Conservation (phyloP, 169 alveolate species). For the Eimeria acervulina region DNA sequence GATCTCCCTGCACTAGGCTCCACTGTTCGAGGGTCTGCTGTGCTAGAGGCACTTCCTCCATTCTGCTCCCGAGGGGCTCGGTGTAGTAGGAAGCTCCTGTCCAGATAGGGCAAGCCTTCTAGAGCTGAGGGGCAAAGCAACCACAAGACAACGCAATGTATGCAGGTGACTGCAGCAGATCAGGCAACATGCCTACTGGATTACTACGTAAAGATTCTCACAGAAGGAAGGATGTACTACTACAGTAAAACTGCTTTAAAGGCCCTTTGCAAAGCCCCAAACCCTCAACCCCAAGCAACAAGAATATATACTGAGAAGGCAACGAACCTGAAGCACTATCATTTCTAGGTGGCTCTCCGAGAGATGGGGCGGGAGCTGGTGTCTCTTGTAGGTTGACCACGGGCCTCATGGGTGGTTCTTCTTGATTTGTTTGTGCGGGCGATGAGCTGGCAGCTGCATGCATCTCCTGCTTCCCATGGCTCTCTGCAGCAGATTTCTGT, state of each 20-base stretch:
- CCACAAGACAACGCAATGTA: neutral
- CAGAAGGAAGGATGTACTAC: neutral
- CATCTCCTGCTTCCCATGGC: neutral
- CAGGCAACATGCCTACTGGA: neutral
- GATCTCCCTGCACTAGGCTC: neutral
- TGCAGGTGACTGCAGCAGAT: neutral
- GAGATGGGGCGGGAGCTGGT: neutral
- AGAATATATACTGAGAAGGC: neutral
- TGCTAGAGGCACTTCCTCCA: constrained; percentile 13
- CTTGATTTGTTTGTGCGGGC: neutral
- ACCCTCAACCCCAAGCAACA: neutral
- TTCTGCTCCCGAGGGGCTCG: neutral
- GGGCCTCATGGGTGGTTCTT: neutral
- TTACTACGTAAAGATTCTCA: too few relatives aligned
- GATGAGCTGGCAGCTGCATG: neutral
- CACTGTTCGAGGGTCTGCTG: neutral
- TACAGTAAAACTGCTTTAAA: too few relatives aligned
- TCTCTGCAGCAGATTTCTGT: neutral
- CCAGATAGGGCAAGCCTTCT: neutral
- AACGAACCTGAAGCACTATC: neutral
- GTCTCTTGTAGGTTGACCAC: neutral
- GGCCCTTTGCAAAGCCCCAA: too few relatives aligned
- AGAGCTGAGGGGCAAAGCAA: neutral
- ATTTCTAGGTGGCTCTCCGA: neutral
- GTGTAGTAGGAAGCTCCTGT: neutral